Conservation (phyloP, 2,329 filamentous ascomycete genomes). For the Arthroderma sp. region DNA sequence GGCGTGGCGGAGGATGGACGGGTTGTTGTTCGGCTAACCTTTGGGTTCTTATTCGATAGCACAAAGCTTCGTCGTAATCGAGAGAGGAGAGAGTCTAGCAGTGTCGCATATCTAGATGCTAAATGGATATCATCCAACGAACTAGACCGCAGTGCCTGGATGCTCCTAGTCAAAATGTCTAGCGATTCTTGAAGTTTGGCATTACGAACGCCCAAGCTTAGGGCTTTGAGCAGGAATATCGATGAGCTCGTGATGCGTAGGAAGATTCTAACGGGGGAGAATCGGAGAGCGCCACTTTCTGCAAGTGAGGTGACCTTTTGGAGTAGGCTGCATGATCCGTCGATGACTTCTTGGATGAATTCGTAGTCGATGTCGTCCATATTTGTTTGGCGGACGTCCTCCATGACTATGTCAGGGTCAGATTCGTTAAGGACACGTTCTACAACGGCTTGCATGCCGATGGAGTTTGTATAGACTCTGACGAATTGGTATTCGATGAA, state of each 20-base stretch:
- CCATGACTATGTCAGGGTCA: slow-evolving; percentile 20
- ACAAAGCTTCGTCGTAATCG: slow-evolving; percentile 29
- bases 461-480: slow-evolving; percentile 32
- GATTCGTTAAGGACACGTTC: slow-evolving; percentile 37
- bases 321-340: slow-evolving; percentile 42
- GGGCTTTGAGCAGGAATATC: slow-evolving; percentile 42
- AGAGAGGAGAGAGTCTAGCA: slow-evolving; percentile 38
- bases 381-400: slow-evolving; percentile 32
- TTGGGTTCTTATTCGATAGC: slow-evolving; percentile 23
- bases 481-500: slow-evolving; percentile 43
- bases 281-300: slow-evolving; percentile 37
- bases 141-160: slow-evolving; percentile 38
- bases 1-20: slow-evolving; percentile 22
- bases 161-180: slow-evolving; percentile 38
- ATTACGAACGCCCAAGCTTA: slow-evolving; percentile 40
- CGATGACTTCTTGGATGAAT: slow-evolving; percentile 46
- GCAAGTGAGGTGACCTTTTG: slow-evolving; percentile 40
- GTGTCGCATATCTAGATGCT: slow-evolving; percentile 39
- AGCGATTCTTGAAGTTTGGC: slow-evolving; percentile 39
- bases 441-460: slow-evolving; percentile 46
- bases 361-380: slow-evolving; percentile 42
- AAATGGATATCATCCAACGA: slow-evolving; percentile 43
- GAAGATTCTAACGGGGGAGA: slow-evolving; percentile 43
- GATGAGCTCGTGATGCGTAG: slow-evolving; percentile 44
- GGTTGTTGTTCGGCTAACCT: slow-evolving; percentile 19